A percentile compares a stretch with the other conserved stretches of the same genome.
Evolutionary conservation across 345 rosid genomes (phyloP).

Genomic region (Heritiera littoralis): DNA sequence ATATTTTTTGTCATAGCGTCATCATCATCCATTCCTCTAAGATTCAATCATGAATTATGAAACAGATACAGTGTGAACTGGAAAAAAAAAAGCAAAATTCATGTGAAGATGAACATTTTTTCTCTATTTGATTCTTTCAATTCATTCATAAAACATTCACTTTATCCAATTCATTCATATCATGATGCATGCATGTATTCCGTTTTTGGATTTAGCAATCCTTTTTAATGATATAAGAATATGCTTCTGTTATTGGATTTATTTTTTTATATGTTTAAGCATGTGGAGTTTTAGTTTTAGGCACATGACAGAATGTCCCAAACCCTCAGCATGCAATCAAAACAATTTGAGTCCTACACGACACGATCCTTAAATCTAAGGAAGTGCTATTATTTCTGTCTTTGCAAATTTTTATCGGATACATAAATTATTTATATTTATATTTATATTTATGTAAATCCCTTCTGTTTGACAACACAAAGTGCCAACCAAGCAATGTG

Average conservation of each 20-base stretch:
- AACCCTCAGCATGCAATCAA: not conserved
- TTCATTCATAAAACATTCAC: not conserved
- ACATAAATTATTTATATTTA: not conserved
- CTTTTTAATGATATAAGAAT: slow-evolving; percentile 13
- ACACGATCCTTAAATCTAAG: slow-evolving; percentile 22
- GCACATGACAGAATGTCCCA: slow-evolving; percentile 25
- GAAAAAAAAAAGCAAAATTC: not conserved
- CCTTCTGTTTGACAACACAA: not conserved
- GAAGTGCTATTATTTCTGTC: not conserved
- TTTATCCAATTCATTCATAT: slow-evolving; percentile 18
- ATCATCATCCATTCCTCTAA: too few relatives aligned
- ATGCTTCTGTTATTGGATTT: not conserved
- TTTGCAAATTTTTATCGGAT: not conserved
- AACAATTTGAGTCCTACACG: slow-evolving; percentile 42
- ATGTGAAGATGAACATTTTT: not conserved
- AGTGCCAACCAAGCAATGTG: not conserved
- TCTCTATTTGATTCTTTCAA: not conserved
- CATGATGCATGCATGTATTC: slow-evolving; percentile 16
- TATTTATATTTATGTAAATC: not conserved
- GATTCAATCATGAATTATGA: not conserved
- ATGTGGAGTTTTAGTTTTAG: slow-evolving; percentile 27
- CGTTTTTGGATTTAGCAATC: slow-evolving; percentile 14
- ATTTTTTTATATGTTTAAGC: not conserved
- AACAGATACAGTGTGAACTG: not conserved
- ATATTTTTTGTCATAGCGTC: too few relatives aligned